Base-by-base conservation (phyloP, 805 yeast species). In the Pichia thaimueangensis region DNA sequence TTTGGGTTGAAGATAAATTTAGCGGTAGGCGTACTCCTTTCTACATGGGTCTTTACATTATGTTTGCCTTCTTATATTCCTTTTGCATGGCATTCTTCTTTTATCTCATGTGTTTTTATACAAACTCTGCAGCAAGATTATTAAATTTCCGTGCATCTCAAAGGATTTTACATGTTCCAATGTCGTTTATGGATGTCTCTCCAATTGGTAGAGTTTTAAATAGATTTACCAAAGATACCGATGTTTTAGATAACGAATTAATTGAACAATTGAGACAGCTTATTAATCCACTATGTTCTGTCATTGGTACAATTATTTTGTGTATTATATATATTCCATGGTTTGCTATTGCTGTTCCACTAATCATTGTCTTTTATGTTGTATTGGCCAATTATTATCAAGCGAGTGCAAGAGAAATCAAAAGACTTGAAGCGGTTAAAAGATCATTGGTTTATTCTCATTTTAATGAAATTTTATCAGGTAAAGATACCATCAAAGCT, bases 161-260 rank as follows among this genome's bases (percentile, higher is more conserved):
- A 35, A 72, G 68, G 29, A 68, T 87, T 13, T 64, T 87, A 46
- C 80, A 80, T 47, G 79, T 93, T 2, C 95, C 95, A 37, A 85
- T 86, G 91, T 63, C 80, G 1, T 88, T 76, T 58, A 71, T 86
- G 63, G 96, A 88, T 56, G 78, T 86, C 10, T 84, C 94, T 0
- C 96, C 96, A 15, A 72, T 85, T 69, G 96, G 96, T 2, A 71
- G 96, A 51, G 80, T 87, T 45, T 67, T 88, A 58, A 87, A 86
- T 62, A 69, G 95, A 51, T 87, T 86, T 60, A 86, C 95, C 3
- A 86, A 86, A 53, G 96, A 87, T 60, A 82, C 93, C 0, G 95
- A 87, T 58, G 79, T 80, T 5, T 65, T 86, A 59, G 95, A 87
- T 56, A 86, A 84, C 57, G 91, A 83, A 61, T 64, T 86, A 45